These are phyloP conservation scores for Geosmithia putterillii DNA, from an alignment of 2,329 filamentous ascomycete species.

Conservation along the genomic window DNA sequence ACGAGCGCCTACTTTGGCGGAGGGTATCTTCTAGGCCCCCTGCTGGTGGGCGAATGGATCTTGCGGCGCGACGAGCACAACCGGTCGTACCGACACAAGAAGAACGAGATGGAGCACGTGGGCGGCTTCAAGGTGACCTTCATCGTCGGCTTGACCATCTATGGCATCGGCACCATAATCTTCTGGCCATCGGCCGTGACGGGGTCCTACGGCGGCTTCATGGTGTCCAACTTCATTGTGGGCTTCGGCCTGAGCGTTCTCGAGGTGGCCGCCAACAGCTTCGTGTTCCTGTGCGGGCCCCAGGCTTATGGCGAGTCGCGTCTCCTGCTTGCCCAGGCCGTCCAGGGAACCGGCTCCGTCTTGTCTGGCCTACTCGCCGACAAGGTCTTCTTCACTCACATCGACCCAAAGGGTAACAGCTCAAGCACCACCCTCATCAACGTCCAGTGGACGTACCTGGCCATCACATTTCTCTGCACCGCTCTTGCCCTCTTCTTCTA, in stretches of 20 bases:
- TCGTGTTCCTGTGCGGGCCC: conserved; percentile 59
- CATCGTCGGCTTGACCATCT: conserved; percentile 63
- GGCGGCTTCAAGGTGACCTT: conserved; percentile 71
- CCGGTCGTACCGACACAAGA: conserved; percentile 26
- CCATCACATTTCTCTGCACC: conserved; percentile 63
- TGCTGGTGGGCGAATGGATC: conserved; percentile 58
- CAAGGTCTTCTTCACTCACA: conserved; percentile 57
- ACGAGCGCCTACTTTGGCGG: conserved; percentile 60
- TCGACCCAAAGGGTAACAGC: conserved; percentile 22
- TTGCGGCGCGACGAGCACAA: conserved; percentile 55
- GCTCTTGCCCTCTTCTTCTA: conserved; percentile 57
- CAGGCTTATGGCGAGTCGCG: conserved; percentile 61
- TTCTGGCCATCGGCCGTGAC: conserved; percentile 75
- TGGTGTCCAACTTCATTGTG: conserved; percentile 61
- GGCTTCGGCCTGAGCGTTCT: conserved; percentile 66
- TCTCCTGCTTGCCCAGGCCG: conserved; percentile 61
- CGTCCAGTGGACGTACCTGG: conserved; percentile 80
- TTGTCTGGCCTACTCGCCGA: conserved; percentile 61
- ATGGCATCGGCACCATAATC: conserved; percentile 67
- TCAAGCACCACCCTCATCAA: conserved; percentile 45
- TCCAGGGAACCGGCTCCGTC: conserved; percentile 65
- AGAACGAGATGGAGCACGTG: conserved; percentile 27
- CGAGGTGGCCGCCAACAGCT: conserved; percentile 73
- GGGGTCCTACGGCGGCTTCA: conserved; percentile 65
- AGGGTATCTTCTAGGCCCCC: conserved; percentile 56